Evolutionary conservation across 352 stramenopile genomes (phyloP), one percentile per base, ranked within the genome.

Genomic region (Plasmopara halstedii): DNA sequence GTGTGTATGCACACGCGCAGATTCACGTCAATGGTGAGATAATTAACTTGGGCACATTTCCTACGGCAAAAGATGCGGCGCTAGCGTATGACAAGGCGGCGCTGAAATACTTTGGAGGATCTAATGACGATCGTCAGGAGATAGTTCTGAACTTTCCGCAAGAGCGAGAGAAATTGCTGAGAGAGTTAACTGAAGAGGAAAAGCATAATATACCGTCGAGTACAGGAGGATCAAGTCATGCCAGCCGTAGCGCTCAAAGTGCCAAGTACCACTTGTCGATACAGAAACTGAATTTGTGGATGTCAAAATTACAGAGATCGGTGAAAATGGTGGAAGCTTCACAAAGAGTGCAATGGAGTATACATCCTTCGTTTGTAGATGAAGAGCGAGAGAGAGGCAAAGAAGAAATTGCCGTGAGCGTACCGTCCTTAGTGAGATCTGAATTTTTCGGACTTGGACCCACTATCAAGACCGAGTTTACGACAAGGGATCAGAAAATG

Each of bases 21-120:
- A 86, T 92, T 44, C 62, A 77, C 27, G 74, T 92, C 15, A 70
- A 87, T n/a, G 73, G 73, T 29, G 83, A 87, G 47, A 44, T 80
- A n/a, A 56, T 88, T 6, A 85, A 87, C 43, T 51, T 92, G 34
- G 80, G 80, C 5, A 84, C 70, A 33, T 92, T 87, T 46, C 41
- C 74, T 2, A 86, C 62, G 8, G 64, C 73, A 0, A 69, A 77
- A 38, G 77, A 92, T 26, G 80, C 80, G 3, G 80, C 77, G 6
- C 62, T 82, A 29, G 80, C 80, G n/a, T 92, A 92, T 38, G 80
- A 92, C 49, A 86, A 85, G 46, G 80, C 77, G 2, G 76, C 78
- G 8, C 53, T 87, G 18, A 80, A 75, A 47, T 84, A 83, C 46
- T 92, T 87, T 56, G 77, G 73, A 10, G 71, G 75, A 19, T 56